These are phyloP conservation scores for Lentinula novae-zelandiae DNA, from an alignment of 1,284 basidiomycete species.

Conservation along the genomic window DNA sequence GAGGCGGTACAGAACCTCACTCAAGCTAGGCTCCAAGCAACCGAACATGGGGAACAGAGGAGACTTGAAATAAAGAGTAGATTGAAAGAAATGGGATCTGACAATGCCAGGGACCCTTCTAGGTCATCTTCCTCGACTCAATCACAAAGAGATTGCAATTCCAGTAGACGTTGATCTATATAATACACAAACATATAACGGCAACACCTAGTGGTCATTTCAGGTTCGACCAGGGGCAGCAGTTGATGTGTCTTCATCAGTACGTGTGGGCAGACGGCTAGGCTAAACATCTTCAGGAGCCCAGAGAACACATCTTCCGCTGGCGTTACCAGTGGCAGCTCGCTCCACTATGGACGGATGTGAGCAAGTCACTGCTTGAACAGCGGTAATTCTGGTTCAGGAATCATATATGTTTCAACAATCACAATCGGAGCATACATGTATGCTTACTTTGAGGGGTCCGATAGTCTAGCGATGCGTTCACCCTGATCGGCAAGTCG, in stretches of 20 bases:
- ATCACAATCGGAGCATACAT: not conserved
- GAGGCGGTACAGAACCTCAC: slow-evolving; percentile 27
- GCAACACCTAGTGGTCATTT: too few species aligned
- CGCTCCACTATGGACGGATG: slow-evolving; percentile 72
- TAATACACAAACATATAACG: too few species aligned
- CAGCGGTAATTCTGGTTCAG: slow-evolving; percentile 61
- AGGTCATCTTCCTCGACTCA: not conserved
- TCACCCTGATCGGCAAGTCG: slow-evolving; percentile 47
- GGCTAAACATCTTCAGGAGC: slow-evolving; percentile 38
- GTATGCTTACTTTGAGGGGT: slow-evolving; percentile 45
- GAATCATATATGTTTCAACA: slow-evolving; percentile 3
- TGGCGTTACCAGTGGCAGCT: slow-evolving; percentile 70
- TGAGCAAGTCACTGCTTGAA: slow-evolving; percentile 83
- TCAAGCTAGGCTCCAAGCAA: slow-evolving; percentile 28
- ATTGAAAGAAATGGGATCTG: slow-evolving; percentile 8
- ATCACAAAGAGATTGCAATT: too few species aligned
- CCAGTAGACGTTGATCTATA: not conserved
- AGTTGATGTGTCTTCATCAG: too few species aligned
- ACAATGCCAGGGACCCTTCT: not conserved
- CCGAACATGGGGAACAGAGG: slow-evolving; percentile 18
- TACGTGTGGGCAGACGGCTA: too few species aligned
- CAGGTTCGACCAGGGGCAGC: too few species aligned
- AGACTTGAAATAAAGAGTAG: slow-evolving; percentile 12
- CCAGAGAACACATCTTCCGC: slow-evolving; percentile 78
- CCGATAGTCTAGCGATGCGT: slow-evolving; percentile 55